Evolutionary conservation across 495 filamentous ascomycete species (phyloP), one percentile per base, ranked within the genome.

Genomic region (Daldinia loculata): DNA sequence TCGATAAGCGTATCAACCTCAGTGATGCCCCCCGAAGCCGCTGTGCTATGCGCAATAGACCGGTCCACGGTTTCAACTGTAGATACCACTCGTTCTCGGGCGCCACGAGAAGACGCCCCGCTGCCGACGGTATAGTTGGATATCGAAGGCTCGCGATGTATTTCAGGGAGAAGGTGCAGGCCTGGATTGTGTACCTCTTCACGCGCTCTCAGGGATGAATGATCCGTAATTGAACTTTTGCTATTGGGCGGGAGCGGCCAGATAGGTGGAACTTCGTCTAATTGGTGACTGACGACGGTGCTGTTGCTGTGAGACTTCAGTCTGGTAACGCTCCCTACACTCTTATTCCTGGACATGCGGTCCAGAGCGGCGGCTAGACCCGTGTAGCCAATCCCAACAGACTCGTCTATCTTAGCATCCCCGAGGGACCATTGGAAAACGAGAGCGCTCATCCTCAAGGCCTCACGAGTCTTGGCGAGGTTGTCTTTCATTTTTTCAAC

Each of bases 401-500:
- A 75, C 14, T 78, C 74, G 60, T 82, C 81, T 24, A 76, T 75
- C 67, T 80, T 81, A 24, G 66, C 78, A 38, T 79, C 79, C 6
- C 81, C 78, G 3, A 84, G 66, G 17, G 75, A 78, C 82, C 83
- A 85, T 43, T 82, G 77, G 65, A 83, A 83, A 24, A 85, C 74
- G 11, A 82, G 74, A 0, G 82, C 73, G 74, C 80, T 84, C 78
- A 81, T 81, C 52, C 74, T 78, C 29, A 83, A 53, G 15, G 78
- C 75, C 53, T 84, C 82, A 3, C 80, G 74, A 1, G 80, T 78
- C 63, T 72, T 77, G 3, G 60, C 61, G 14, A 85, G 70, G 6
- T 79, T 78, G 0, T 71, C 56, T 36, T 73, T 77, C 76, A 84
- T 78, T 70, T 81, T 83, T 22, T 77, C 76, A 26, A 85, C 74